Conservation (phyloP, 805 yeast species). For the Yarrowia porcina region DNA sequence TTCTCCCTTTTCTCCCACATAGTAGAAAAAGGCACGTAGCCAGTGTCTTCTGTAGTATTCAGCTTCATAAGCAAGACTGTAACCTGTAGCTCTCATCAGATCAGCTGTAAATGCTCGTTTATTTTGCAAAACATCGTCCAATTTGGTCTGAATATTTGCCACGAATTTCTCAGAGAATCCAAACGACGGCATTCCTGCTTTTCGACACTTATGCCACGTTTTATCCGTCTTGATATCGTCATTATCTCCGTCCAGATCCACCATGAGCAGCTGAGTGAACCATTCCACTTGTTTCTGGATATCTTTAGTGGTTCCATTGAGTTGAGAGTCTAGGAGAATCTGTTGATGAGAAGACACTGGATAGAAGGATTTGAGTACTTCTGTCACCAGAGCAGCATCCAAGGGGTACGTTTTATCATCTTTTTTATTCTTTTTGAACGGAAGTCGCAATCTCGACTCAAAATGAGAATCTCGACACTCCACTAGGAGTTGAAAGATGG, state of each 20-base stretch:
- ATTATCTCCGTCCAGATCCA: constrained; percentile 18
- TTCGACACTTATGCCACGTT: constrained; percentile 21
- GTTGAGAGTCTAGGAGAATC: neutral
- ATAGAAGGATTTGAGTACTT: neutral
- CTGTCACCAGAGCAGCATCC: neutral
- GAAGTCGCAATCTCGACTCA: neutral
- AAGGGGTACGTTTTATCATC: neutral
- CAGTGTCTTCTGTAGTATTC: constrained; percentile 20
- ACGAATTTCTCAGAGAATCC: constrained; percentile 16
- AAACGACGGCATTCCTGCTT: constrained; percentile 1
- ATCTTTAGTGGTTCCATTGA: neutral
- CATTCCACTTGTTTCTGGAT: constrained; percentile 13
- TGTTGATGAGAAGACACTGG: constrained; percentile 10
- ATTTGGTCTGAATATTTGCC: constrained; percentile 15
- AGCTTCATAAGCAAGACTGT: neutral
- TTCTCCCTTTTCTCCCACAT: constrained; percentile 2
- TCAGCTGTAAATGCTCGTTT: constrained; percentile 19
- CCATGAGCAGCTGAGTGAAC: constrained; percentile 18
- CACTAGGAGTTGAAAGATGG: neutral
- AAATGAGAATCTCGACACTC: constrained; percentile 3
- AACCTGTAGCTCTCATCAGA: constrained; percentile 8
- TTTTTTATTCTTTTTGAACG: neutral
- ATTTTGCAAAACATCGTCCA: constrained; percentile 5
- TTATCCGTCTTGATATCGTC: constrained; percentile 13
- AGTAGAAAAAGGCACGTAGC: constrained; percentile 11